Conservation (phyloP, 768 basidiomycete species). For the Mycena floridula region DNA sequence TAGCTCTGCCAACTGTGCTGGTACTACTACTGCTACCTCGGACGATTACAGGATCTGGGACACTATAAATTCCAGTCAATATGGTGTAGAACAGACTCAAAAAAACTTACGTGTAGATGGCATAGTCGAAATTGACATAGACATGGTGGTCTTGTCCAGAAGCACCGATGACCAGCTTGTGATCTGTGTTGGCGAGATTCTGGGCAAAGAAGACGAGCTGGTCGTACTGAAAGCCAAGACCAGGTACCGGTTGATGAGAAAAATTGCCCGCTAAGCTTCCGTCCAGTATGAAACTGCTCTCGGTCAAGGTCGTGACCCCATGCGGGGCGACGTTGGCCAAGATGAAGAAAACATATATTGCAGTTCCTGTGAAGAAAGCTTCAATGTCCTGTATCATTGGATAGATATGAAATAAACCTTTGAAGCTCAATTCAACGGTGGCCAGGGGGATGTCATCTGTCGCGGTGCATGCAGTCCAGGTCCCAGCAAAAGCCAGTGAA, state of each 20-base stretch:
- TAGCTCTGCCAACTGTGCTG: no score
- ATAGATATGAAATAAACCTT: not conserved
- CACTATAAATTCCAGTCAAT: no score
- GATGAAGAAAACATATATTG: conserved; percentile 33
- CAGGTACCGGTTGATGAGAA: conserved; percentile 19
- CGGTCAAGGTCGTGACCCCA: conserved; percentile 14
- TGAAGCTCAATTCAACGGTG: conserved; percentile 5
- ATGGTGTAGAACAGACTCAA: no score
- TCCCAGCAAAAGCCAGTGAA: conserved; percentile 9
- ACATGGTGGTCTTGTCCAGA: conserved; percentile 20
- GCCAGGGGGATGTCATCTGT: not conserved
- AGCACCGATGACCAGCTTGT: conserved; percentile 24
- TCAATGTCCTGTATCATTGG: not conserved
- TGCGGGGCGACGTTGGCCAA: conserved; percentile 26
- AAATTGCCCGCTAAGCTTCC: conserved; percentile 14
- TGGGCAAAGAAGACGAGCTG: conserved; percentile 20
- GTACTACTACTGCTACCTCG: no score
- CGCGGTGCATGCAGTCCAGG: conserved; percentile 15
- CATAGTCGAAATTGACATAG: conserved; percentile 34
- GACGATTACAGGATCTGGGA: no score
- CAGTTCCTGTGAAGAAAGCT: conserved; percentile 23
- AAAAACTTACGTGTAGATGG: conserved; percentile 7
- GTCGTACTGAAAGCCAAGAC: conserved; percentile 20
- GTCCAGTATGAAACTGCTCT: conserved; percentile 28
- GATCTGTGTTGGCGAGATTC: conserved; percentile 21